Conservation (phyloP, 2,329 filamentous ascomycete genomes). For the Talaromyces rugulosus region DNA sequence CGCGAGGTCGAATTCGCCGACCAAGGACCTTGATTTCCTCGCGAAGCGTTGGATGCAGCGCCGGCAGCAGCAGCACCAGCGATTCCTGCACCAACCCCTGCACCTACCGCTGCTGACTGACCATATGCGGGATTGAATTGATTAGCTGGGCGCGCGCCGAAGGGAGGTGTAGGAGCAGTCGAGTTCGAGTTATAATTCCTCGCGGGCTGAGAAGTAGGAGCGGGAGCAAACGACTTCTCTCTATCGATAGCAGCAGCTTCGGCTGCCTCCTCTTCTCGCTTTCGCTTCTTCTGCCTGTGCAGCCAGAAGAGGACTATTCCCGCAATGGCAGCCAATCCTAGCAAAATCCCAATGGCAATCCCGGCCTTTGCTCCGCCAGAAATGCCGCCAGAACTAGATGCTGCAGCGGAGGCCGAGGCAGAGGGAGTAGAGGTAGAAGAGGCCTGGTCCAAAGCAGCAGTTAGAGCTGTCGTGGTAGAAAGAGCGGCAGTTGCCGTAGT, state of each 20-base stretch:
- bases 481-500: conserved; percentile 2
- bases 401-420: conserved; percentile 13
- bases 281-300: conserved; percentile 54
- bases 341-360: conserved; percentile 75
- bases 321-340: conserved; percentile 62
- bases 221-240: conserved; percentile 54
- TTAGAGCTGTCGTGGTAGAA: conserved; percentile 8
- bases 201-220: conserved; percentile 25
- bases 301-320: conserved; percentile 69
- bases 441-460: conserved; percentile 15
- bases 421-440: conserved; percentile 21
- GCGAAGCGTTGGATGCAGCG: conserved; percentile 20
- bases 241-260: conserved; percentile 54
- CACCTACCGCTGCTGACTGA: conserved; percentile 27
- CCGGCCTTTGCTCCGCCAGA: conserved; percentile 64
- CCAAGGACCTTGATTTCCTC: conserved; percentile 20
- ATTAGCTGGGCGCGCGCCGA: conserved; percentile 80
- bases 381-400: conserved; percentile 33
- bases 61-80: conserved; percentile 12
- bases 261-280: conserved; percentile 9
- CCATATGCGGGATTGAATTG: conserved; percentile 71
- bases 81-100: conserved; percentile 13
- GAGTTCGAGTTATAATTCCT: conserved; percentile 21
- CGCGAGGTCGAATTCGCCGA: not conserved
- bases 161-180: conserved; percentile 61